Evolutionary conservation across 2,329 filamentous ascomycete genomes (phyloP).

Genomic region (Rhytidhysteron rufulum): DNA sequence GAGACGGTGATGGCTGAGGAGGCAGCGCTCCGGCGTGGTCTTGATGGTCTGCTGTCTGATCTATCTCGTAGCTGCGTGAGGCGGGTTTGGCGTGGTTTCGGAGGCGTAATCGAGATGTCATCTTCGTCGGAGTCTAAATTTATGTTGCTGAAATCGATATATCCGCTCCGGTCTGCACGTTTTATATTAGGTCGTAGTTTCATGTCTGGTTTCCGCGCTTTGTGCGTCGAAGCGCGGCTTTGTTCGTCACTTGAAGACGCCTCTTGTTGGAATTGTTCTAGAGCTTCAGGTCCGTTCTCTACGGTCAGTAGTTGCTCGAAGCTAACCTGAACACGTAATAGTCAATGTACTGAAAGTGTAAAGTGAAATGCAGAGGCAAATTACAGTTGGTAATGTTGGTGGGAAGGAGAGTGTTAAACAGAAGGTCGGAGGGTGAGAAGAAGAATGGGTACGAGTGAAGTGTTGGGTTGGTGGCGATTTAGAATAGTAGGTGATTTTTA

Average conservation of each 20-base stretch:
- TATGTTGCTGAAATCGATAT: slow-evolving; percentile 26
- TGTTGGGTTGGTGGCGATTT: too few relatives aligned
- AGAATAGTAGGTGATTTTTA: too few relatives aligned
- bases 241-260: slow-evolving; percentile 14
- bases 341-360: too few relatives aligned
- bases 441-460: too few relatives aligned
- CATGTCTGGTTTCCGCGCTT: slow-evolving; percentile 18
- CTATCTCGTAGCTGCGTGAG: slow-evolving; percentile 7
- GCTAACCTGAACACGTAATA: slow-evolving; percentile 13
- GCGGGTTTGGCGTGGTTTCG: slow-evolving; percentile 15
- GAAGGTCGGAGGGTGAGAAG: too few relatives aligned
- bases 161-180: slow-evolving; percentile 16
- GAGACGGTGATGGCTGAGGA: slow-evolving; percentile 12
- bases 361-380: neutral
- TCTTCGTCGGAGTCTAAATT: slow-evolving; percentile 30
- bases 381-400: too few relatives aligned
- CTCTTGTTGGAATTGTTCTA: slow-evolving; percentile 37
- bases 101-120: slow-evolving; percentile 12
- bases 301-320: slow-evolving; percentile 43
- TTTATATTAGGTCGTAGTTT: slow-evolving; percentile 16
- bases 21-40: slow-evolving; percentile 11
- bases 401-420: too few relatives aligned
- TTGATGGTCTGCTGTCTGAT: slow-evolving; percentile 9
- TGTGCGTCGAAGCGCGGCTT: slow-evolving; percentile 9
- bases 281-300: slow-evolving; percentile 45